phyloP scores from a whole-genome alignment of 441 rosid genomes.

The Omphalea diandra region DNA sequence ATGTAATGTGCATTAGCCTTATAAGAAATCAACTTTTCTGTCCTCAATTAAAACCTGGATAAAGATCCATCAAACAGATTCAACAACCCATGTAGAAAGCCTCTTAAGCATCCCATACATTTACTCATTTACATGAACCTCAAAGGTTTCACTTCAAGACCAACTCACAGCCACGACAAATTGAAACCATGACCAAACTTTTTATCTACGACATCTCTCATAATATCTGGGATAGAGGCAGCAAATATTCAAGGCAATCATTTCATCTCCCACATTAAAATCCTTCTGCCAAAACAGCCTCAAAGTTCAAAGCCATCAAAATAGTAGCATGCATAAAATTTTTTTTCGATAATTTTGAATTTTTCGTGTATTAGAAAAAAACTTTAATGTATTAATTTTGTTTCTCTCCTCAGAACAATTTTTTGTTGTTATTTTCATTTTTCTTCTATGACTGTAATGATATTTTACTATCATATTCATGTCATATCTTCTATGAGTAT shows the following conservation, averaged over 20 bases:
- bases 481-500: too few relatives aligned
- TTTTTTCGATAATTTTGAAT: too few relatives aligned
- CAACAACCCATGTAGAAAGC: not conserved
- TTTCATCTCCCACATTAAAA: not conserved
- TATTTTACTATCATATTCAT: too few relatives aligned
- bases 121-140: constrained; percentile 11
- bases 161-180: not conserved
- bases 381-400: too few relatives aligned
- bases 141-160: constrained; percentile 7
- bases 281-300: not conserved
- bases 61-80: not conserved
- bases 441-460: too few relatives aligned
- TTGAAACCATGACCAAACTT: not conserved
- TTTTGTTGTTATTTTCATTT: too few relatives aligned
- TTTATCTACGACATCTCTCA: not conserved
- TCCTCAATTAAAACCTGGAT: not conserved
- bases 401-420: too few relatives aligned
- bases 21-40: not conserved
- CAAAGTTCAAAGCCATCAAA: constrained; percentile 1
- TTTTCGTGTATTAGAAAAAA: too few relatives aligned
- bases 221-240: not conserved
- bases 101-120: not conserved
- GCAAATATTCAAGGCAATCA: not conserved
- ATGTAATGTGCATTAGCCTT: not conserved
- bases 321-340: not conserved